Percentiles rank a stretch among this genome's conserved stretches.
phyloP scores from a whole-genome alignment of 805 yeast genomes.

The Saccharomyces eubayanus region DNA sequence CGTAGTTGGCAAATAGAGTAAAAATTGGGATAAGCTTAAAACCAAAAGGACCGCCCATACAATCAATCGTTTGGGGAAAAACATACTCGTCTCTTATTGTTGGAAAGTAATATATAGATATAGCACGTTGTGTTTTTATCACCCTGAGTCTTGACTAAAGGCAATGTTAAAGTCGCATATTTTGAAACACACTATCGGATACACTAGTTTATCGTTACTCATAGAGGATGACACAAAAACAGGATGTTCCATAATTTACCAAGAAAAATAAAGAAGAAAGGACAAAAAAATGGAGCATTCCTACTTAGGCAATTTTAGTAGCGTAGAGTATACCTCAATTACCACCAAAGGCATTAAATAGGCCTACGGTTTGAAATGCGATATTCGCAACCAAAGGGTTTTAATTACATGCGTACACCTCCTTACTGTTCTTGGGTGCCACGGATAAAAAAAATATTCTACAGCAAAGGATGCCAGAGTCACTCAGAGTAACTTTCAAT shows the following conservation, averaged over 20 bases:
- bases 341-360: too few relatives aligned
- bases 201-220: not conserved
- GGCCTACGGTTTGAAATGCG: too few relatives aligned
- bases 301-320: not conserved
- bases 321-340: too few relatives aligned
- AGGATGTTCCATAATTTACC: not conserved
- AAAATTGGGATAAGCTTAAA: constrained; percentile 12
- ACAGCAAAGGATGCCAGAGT: not conserved
- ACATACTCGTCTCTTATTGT: constrained; percentile 2
- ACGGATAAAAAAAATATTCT: not conserved
- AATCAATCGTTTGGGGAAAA: constrained; percentile 12
- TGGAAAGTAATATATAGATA: not conserved
- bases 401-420: too few relatives aligned
- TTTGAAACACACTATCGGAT: not conserved
- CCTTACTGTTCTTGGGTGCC: not conserved
- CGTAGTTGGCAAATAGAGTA: constrained; percentile 20
- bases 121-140: not conserved
- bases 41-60: constrained; percentile 14
- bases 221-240: not conserved
- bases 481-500: not conserved
- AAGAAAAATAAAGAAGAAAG: not conserved
- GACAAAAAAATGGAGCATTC: too few relatives aligned
- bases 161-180: not conserved
- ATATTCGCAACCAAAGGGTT: too few relatives aligned
- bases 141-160: not conserved